Evolutionary conservation across 345 rosid genomes (phyloP), one percentile per base, ranked within the genome.

Genomic region (Boechera retrofracta): DNA sequence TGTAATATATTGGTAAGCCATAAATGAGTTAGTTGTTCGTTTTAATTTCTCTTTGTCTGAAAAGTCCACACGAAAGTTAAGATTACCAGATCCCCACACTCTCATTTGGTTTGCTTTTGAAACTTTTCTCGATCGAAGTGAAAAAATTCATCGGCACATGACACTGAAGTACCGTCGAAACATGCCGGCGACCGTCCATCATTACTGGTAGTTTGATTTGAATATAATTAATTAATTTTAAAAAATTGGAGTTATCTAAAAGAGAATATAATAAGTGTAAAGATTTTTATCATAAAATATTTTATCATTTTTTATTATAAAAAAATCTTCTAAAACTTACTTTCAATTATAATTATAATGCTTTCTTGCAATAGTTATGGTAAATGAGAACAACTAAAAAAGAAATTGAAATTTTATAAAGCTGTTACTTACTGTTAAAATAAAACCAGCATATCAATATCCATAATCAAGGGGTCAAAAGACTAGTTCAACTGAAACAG

Each of bases 21-120:
- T 78, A 58, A 72, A 72, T 78, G 73, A 49, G 81, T 72, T 78
- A 0, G 77, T 78, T 72, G 81, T 39, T 48, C 35, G 73, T 49
- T 78, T 48, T 9, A 7, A 28, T 56, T 36, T 35, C 31, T 55
- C 54, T 41, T 3, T 64, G 72, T 64, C 35, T 48, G 67, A 71
- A 78, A 78, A 77, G 81, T 77, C 77, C 62, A 71, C 81, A 71
- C 28, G 29, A 41, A 38, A 71, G 16, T 71, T 71, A 64, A 58
- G 59, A 74, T 45, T 26, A 33, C 10, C n/a, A 45, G 5, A 63
- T 53, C 53, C 60, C 54, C 42, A 16, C 6, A 9, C 42, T 59
- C 69, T 45, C 70, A 21, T 76, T 61, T 41, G 41, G 57, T 61
- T 69, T 69, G 57, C 42, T 75, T 42, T 61, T 26, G 16, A 54